Percentiles rank a stretch among this genome's conserved stretches.
These are phyloP conservation scores for Tuber brumale DNA, from an alignment of 495 filamentous ascomycete species.

Conservation along the genomic window DNA sequence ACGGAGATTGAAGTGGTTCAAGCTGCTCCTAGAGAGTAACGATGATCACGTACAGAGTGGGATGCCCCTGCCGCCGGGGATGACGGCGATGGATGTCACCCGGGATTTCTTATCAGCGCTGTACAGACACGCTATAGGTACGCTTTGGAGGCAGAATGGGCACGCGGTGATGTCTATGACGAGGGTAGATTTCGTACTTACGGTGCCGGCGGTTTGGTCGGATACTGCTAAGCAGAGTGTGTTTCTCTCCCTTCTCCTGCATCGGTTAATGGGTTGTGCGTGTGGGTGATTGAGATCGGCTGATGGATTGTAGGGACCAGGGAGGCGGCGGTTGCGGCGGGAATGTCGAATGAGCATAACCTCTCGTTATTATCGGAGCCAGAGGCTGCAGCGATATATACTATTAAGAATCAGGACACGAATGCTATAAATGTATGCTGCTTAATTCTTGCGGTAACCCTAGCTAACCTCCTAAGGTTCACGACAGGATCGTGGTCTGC, in stretches of 20 bases:
- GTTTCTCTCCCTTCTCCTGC: slow-evolving; percentile 1
- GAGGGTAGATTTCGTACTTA: slow-evolving; percentile 51
- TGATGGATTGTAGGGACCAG: slow-evolving; percentile 45
- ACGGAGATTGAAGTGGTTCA: slow-evolving; percentile 64
- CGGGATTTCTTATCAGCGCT: slow-evolving; percentile 62
- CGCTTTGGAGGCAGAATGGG: slow-evolving; percentile 56
- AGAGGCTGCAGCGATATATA: slow-evolving; percentile 32
- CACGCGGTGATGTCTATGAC: slow-evolving; percentile 55
- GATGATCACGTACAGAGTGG: slow-evolving; percentile 47
- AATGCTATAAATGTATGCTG: neutral
- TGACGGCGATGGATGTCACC: slow-evolving; percentile 18
- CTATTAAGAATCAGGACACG: slow-evolving; percentile 14
- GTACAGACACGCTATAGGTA: slow-evolving; percentile 65
- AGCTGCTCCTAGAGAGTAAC: slow-evolving; percentile 63
- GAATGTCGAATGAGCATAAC: slow-evolving; percentile 49
- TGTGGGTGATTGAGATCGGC: neutral
- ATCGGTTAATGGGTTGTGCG: slow-evolving; percentile 38
- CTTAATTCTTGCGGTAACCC: neutral
- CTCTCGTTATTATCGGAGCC: slow-evolving; percentile 50
- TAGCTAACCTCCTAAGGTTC: slow-evolving; percentile 15
- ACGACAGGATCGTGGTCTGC: slow-evolving; percentile 32
- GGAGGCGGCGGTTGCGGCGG: slow-evolving; percentile 58
- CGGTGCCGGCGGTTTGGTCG: slow-evolving; percentile 71
- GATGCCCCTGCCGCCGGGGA: slow-evolving; percentile 10
- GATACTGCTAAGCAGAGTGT: slow-evolving; percentile 54